phyloP scores from a whole-genome alignment of 1,284 basidiomycete species.

The Garcileccinum viscosum region DNA sequence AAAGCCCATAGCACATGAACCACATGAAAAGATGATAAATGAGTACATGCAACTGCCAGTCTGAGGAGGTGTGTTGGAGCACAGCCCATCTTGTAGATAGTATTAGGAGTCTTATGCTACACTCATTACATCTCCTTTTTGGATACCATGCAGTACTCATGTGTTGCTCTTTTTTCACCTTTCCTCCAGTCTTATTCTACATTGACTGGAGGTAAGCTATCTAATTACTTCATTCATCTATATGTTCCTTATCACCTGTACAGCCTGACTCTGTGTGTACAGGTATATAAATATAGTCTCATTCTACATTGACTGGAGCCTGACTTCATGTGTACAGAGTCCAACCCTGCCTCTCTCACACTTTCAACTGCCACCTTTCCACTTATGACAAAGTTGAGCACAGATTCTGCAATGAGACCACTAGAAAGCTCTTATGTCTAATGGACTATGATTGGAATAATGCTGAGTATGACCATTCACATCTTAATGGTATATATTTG shows the following conservation, averaged over 20 bases:
- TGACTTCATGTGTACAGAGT: too few relatives aligned
- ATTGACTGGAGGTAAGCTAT: too few relatives aligned
- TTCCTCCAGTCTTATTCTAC: too few relatives aligned
- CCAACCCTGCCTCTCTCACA: too few relatives aligned
- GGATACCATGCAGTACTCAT: too few relatives aligned
- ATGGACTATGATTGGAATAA: conserved; percentile 21
- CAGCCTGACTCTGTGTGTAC: too few relatives aligned
- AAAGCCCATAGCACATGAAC: neutral
- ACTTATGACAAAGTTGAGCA: neutral
- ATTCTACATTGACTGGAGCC: too few relatives aligned
- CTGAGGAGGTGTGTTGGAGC: neutral
- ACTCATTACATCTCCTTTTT: neutral
- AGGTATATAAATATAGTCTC: too few relatives aligned
- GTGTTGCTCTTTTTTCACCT: too few relatives aligned
- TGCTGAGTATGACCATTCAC: neutral
- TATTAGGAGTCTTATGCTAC: conserved; percentile 14
- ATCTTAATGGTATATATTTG: neutral
- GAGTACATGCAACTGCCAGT: neutral
- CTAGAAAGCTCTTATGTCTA: conserved; percentile 13
- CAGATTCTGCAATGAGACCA: conserved; percentile 11
- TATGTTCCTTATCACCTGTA: too few relatives aligned
- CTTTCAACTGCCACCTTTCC: neutral
- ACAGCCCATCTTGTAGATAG: neutral
- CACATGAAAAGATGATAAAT: neutral
- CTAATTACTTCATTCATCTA: too few relatives aligned